Conservation (phyloP, 2,329 filamentous ascomycete species). For the Paecilomyces formosus region DNA sequence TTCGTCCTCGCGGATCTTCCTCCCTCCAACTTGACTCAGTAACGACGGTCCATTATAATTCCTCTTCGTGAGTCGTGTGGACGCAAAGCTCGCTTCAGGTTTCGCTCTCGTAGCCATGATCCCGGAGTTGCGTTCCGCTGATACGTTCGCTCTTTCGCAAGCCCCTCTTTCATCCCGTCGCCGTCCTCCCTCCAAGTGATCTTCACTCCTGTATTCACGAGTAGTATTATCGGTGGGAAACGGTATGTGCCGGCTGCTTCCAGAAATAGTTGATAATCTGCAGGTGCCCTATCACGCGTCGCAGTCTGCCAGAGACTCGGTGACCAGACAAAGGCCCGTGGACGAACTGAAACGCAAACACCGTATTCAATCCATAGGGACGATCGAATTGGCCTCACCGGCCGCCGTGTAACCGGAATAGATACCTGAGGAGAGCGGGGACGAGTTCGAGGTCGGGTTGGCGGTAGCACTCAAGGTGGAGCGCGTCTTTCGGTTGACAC, state of each 20-base stretch:
- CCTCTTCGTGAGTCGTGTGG: slow-evolving; percentile 13
- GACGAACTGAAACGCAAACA: neutral
- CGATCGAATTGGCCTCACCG: neutral
- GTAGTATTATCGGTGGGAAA: neutral
- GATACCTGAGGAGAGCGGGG: neutral
- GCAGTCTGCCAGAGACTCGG: neutral
- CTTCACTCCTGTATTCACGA: neutral
- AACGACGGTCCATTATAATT: slow-evolving; percentile 11
- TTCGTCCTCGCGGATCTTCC: slow-evolving; percentile 3
- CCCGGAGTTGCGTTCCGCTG: neutral
- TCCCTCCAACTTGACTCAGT: slow-evolving; percentile 14
- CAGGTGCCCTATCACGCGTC: neutral
- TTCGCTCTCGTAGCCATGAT: slow-evolving; percentile 14
- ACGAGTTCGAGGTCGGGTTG: neutral
- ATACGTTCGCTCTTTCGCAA: neutral
- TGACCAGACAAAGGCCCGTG: neutral
- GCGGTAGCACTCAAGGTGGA: neutral
- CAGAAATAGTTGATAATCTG: neutral
- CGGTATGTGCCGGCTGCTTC: neutral
- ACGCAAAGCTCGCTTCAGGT: slow-evolving; percentile 20
- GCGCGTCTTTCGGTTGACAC: neutral
- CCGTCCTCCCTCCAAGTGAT: no score
- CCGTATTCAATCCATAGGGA: neutral
- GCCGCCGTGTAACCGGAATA: neutral
- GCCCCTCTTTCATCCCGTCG: neutral